phyloP scores from a whole-genome alignment of 2,329 filamentous ascomycete species.

The Phoma sp. region DNA sequence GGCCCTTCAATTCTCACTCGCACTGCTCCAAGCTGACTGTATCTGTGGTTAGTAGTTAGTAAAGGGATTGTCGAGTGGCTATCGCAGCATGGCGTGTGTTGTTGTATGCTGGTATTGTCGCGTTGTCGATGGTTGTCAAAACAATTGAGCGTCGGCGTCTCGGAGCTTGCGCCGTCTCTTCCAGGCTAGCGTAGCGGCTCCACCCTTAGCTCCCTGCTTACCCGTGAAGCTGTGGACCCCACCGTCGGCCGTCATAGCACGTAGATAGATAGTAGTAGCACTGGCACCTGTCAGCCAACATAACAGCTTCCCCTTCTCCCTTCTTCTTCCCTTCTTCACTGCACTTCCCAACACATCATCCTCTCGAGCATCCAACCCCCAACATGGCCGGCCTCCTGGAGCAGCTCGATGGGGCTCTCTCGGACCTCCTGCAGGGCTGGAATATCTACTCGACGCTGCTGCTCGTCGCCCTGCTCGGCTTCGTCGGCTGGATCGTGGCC shows the following conservation, averaged over 20 bases:
- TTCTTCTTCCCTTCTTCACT: too few species aligned
- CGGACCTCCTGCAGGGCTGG: constrained; percentile 77
- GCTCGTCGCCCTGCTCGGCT: constrained; percentile 67
- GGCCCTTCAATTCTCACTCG: neutral
- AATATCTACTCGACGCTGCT: constrained; percentile 79
- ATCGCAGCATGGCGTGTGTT: constrained; percentile 11
- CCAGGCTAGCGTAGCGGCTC: too few species aligned
- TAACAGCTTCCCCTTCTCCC: too few species aligned
- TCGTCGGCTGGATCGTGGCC: constrained; percentile 74
- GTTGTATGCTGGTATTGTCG: neutral
- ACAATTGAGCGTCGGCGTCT: constrained; percentile 11
- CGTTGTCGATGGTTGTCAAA: constrained; percentile 12
- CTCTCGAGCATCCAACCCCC: too few species aligned
- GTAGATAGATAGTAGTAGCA: too few species aligned
- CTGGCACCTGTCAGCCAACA: too few species aligned
- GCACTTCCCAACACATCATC: too few species aligned
- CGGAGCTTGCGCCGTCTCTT: neutral
- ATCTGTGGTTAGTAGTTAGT: constrained; percentile 3
- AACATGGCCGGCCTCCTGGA: constrained; percentile 60
- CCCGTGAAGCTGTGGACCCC: neutral
- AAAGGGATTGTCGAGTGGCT: neutral
- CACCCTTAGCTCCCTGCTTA: too few species aligned
- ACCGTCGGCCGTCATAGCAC: neutral
- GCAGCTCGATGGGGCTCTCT: constrained; percentile 74
- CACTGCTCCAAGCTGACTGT: too few species aligned